Evolutionary conservation across 1,139 yeast species (phyloP).

Genomic region (Saccharomyces uvarum): DNA sequence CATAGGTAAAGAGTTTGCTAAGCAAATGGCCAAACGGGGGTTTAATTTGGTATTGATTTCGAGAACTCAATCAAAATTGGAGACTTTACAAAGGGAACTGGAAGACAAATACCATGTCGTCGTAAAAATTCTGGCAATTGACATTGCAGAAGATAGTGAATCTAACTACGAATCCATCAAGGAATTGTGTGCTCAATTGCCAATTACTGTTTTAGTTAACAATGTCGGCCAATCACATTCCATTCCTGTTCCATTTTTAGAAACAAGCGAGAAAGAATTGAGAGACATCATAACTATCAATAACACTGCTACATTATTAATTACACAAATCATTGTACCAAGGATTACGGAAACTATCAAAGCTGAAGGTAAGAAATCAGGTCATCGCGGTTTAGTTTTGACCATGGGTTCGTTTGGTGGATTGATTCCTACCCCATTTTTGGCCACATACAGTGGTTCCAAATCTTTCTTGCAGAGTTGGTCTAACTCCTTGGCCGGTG

Average conservation of each 20-base stretch:
- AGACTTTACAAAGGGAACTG: conserved; percentile 57
- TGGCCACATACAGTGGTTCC: conserved; percentile 93
- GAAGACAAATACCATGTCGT: conserved; percentile 50
- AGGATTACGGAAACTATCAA: conserved; percentile 48
- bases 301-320: conserved; percentile 73
- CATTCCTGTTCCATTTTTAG: conserved; percentile 87
- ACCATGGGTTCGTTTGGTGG: conserved; percentile 99
- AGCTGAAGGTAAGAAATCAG: conserved; percentile 30
- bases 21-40: conserved; percentile 78
- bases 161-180: conserved; percentile 48
- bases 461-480: conserved; percentile 91
- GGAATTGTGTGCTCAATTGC: conserved; percentile 41
- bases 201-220: conserved; percentile 71
- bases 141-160: conserved; percentile 46
- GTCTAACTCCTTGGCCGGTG: conserved; percentile 88
- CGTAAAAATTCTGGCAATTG: conserved; percentile 68
- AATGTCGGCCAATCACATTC: conserved; percentile 94
- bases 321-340: conserved; percentile 74
- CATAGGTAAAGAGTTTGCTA: conserved; percentile 85
- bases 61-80: conserved; percentile 73
- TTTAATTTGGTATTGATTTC: conserved; percentile 78
- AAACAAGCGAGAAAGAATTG: conserved; percentile 68
- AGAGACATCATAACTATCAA: conserved; percentile 76
- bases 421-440: conserved; percentile 79
- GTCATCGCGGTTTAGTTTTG: conserved; percentile 60